Conservation (phyloP, 441 rosid species). For the Syzygium malaccense region DNA sequence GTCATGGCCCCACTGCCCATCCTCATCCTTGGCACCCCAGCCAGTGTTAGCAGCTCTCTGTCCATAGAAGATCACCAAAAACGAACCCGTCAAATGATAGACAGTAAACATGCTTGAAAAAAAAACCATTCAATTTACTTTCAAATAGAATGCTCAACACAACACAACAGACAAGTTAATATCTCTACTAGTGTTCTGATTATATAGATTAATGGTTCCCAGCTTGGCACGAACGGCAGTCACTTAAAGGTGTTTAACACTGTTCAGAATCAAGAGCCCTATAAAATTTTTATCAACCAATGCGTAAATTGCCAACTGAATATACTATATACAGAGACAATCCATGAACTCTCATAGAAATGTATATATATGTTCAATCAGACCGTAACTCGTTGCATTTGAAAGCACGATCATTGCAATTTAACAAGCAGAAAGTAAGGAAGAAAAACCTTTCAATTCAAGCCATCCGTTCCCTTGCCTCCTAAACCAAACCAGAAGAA, state of each 20-base stretch:
- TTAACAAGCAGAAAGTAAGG: not conserved
- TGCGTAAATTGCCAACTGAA: not conserved
- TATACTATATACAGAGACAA: not conserved
- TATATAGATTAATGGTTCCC: not conserved
- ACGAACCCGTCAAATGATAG: not conserved
- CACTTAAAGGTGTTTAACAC: not conserved
- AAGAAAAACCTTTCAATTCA: not conserved
- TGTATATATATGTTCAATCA: not conserved
- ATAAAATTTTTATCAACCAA: not conserved
- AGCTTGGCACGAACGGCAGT: not conserved
- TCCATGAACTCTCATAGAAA: not conserved
- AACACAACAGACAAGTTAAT: not conserved
- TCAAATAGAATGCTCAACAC: not conserved
- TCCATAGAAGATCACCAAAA: not conserved
- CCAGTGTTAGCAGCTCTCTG: conserved; percentile 98
- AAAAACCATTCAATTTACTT: not conserved
- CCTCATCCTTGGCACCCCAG: conserved; percentile 71
- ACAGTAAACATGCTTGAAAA: not conserved
- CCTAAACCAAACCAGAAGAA: not conserved
- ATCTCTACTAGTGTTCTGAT: not conserved
- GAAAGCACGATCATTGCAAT: not conserved
- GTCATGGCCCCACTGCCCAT: conserved; percentile 57
- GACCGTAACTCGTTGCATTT: not conserved
- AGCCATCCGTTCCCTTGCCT: not conserved
- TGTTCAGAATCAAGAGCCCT: not conserved